phyloP scores from a whole-genome alignment of 2,329 filamentous ascomycete genomes.

The Diaporthe citri region DNA sequence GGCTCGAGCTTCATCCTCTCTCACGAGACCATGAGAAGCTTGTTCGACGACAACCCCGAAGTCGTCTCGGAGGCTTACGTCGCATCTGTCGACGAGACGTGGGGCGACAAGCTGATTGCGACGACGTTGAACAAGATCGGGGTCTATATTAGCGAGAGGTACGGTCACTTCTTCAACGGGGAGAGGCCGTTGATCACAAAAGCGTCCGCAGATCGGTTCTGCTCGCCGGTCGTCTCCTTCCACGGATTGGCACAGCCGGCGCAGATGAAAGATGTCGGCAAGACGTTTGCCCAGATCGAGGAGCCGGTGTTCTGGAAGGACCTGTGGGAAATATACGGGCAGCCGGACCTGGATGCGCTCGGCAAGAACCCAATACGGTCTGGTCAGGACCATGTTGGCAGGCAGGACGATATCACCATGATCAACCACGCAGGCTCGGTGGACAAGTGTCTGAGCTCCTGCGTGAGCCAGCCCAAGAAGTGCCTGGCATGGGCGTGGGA shows the following conservation, averaged over 20 bases:
- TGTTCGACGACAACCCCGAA: conserved; percentile 57
- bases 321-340: conserved; percentile 63
- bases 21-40: conserved; percentile 59
- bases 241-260: conserved; percentile 61
- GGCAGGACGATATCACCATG: conserved; percentile 57
- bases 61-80: conserved; percentile 59
- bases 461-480: conserved; percentile 51
- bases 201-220: conserved; percentile 64
- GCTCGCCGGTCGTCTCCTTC: conserved; percentile 67
- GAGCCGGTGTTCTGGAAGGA: conserved; percentile 63
- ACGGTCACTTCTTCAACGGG: conserved; percentile 68
- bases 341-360: conserved; percentile 54
- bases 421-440: conserved; percentile 52
- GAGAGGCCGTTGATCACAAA: conserved; percentile 63
- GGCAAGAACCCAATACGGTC: conserved; percentile 51
- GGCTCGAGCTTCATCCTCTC: conserved; percentile 68
- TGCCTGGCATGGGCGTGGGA: conserved; percentile 68
- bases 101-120: conserved; percentile 67
- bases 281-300: conserved; percentile 53
- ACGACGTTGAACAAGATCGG: conserved; percentile 65
- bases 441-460: conserved; percentile 59
- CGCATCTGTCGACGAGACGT: conserved; percentile 64
- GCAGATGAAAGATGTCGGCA: conserved; percentile 60
- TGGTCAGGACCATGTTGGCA: conserved; percentile 65
- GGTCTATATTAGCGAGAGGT: conserved; percentile 67